phyloP scores from a whole-genome alignment of 1,284 basidiomycete genomes.

The Tetrapyrgos nigripes region DNA sequence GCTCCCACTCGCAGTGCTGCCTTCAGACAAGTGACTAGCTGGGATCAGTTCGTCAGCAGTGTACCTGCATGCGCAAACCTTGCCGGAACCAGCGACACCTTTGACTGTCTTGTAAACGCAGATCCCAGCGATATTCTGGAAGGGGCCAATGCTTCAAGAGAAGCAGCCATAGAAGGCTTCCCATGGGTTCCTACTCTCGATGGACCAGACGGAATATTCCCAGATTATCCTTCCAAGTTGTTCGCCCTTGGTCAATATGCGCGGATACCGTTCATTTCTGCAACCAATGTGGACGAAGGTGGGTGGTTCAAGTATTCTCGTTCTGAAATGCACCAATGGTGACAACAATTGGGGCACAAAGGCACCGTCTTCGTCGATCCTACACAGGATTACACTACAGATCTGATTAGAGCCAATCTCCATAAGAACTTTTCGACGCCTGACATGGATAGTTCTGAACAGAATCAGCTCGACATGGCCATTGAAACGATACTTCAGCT shows the following conservation, averaged over 20 bases:
- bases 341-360: not conserved
- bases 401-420: not conserved
- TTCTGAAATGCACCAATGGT: not conserved
- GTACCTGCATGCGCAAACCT: conserved; percentile 40
- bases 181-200: conserved; percentile 41
- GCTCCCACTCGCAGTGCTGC: conserved; percentile 34
- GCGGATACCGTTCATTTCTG: conserved; percentile 30
- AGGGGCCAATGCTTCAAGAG: conserved; percentile 32
- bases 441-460: not conserved
- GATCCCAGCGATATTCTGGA: conserved; percentile 42
- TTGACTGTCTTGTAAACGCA: conserved; percentile 45
- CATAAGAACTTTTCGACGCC: not conserved
- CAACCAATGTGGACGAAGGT: conserved; percentile 56
- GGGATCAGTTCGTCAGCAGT: conserved; percentile 46
- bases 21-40: conserved; percentile 40
- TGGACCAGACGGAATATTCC: conserved; percentile 4
- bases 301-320: not conserved
- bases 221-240: conserved; percentile 2
- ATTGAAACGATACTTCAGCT: too few relatives aligned
- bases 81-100: conserved; percentile 34
- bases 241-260: conserved; percentile 2
- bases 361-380: conserved; percentile 1
- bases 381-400: not conserved
- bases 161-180: conserved; percentile 23
- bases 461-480: conserved; percentile 16